Conservation (phyloP, 2,329 filamentous ascomycete genomes). For the Penicillium paneum region DNA sequence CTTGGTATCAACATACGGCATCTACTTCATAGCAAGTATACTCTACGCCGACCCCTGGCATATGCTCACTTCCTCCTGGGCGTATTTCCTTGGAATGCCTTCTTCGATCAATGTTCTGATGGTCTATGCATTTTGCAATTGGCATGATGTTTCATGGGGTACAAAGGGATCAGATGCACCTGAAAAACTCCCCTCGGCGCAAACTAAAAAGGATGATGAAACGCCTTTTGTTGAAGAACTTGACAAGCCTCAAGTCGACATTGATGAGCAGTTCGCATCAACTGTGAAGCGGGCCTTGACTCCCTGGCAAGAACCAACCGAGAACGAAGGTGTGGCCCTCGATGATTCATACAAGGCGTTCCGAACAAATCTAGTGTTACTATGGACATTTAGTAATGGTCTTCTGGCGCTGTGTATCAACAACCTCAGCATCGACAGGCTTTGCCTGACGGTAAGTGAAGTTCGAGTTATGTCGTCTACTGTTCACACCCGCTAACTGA, state of each 20-base stretch:
- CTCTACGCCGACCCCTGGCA: constrained; percentile 97
- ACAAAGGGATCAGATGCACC: constrained; percentile 95
- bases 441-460: constrained; percentile 19
- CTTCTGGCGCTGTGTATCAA: constrained; percentile 79
- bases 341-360: constrained; percentile 99
- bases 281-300: constrained; percentile 88
- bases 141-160: constrained; percentile 98
- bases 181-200: constrained; percentile 81
- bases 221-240: constrained; percentile 86
- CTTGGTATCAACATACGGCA: constrained; percentile 83
- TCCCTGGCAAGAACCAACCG: constrained; percentile 70
- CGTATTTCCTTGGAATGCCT: constrained; percentile 85
- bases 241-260: constrained; percentile 91
- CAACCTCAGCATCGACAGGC: constrained; percentile 53
- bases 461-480: background rate
- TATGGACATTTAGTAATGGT: constrained; percentile 91
- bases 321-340: constrained; percentile 75
- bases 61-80: constrained; percentile 95
- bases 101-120: constrained; percentile 98
- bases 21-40: constrained; percentile 93
- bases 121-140: constrained; percentile 98
- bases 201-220: constrained; percentile 81
- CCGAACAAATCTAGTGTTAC: constrained; percentile 83
- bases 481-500: background rate
- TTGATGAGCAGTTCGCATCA: constrained; percentile 89